Percentiles rank a stretch among this genome's conserved stretches.
phyloP scores from a whole-genome alignment of 495 filamentous ascomycete genomes.

The Aspergillus taichungensis region DNA sequence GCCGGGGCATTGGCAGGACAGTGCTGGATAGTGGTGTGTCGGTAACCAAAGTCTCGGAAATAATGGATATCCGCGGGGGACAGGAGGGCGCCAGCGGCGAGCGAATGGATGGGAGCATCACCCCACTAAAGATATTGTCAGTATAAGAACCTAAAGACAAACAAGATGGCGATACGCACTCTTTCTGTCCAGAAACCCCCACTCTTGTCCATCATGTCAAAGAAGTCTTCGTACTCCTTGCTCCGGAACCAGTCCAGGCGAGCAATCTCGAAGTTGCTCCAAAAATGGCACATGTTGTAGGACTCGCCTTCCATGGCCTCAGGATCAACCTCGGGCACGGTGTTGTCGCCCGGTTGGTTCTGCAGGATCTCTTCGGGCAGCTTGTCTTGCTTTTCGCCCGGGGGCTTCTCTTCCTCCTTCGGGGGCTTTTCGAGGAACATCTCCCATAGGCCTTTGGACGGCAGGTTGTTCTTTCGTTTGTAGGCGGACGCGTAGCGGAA shows the following conservation, averaged over 20 bases:
- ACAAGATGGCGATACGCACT: conserved; percentile 44
- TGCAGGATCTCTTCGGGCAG: conserved; percentile 78
- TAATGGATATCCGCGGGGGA: conserved; percentile 85
- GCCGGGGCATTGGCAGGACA: conserved; percentile 94
- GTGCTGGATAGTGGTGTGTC: conserved; percentile 98
- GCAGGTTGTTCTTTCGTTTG: conserved; percentile 85
- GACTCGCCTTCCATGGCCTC: conserved; percentile 95
- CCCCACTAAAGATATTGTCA: conserved; percentile 63
- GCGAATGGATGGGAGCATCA: conserved; percentile 96
- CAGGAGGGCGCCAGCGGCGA: conserved; percentile 85
- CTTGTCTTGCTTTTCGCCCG: conserved; percentile 58
- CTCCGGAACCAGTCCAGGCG: conserved; percentile 91
- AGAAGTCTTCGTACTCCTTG: conserved; percentile 95
- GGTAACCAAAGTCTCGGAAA: conserved; percentile 98
- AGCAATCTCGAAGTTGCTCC: conserved; percentile 99
- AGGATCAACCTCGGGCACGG: conserved; percentile 70
- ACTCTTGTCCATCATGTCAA: conserved; percentile 97
- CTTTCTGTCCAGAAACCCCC: conserved; percentile 99
- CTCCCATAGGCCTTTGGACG: conserved; percentile 92
- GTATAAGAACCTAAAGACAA: conserved; percentile 11
- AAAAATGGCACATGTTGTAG: conserved; percentile 99
- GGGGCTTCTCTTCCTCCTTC: conserved; percentile 44
- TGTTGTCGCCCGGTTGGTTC: conserved; percentile 63
- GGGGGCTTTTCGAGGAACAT: conserved; percentile 84
- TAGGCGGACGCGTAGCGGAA: conserved; percentile 99